These are phyloP conservation scores for Eragrostis nindensis DNA, from an alignment of 176 grass and related monocot species.

Conservation along the genomic window DNA sequence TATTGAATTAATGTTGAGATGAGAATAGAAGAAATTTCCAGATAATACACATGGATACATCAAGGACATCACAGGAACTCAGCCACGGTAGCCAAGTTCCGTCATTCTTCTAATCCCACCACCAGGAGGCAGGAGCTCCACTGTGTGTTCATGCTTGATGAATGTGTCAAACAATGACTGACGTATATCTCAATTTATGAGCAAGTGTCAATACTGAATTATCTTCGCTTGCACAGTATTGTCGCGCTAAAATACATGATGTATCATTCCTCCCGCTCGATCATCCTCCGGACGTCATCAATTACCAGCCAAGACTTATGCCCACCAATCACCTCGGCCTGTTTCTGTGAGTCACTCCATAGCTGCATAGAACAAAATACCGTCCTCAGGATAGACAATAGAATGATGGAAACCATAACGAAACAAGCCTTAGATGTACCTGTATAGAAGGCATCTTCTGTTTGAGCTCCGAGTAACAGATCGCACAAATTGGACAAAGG, in stretches of 20 bases:
- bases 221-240: not conserved
- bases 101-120: not conserved
- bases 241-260: not conserved
- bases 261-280: constrained; percentile 73
- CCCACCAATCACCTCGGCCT: constrained; percentile 71
- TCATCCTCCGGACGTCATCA: constrained; percentile 75
- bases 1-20: constrained; percentile 32
- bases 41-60: constrained; percentile 46
- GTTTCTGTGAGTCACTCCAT: constrained; percentile 64
- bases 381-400: constrained; percentile 44
- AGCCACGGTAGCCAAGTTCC: not conserved
- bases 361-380: constrained; percentile 56
- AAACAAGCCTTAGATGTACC: constrained; percentile 57
- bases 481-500: constrained; percentile 43
- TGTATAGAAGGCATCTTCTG: constrained; percentile 99
- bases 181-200: not conserved
- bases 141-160: not conserved
- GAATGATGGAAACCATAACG: constrained; percentile 16
- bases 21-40: not conserved
- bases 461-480: constrained; percentile 37
- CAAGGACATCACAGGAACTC: constrained; percentile 27
- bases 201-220: not conserved
- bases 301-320: constrained; percentile 85
- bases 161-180: not conserved
- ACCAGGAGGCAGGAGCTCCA: not conserved